Conservation (phyloP, 2,329 filamentous ascomycete genomes). For the Sarocladiaceae sp. region DNA sequence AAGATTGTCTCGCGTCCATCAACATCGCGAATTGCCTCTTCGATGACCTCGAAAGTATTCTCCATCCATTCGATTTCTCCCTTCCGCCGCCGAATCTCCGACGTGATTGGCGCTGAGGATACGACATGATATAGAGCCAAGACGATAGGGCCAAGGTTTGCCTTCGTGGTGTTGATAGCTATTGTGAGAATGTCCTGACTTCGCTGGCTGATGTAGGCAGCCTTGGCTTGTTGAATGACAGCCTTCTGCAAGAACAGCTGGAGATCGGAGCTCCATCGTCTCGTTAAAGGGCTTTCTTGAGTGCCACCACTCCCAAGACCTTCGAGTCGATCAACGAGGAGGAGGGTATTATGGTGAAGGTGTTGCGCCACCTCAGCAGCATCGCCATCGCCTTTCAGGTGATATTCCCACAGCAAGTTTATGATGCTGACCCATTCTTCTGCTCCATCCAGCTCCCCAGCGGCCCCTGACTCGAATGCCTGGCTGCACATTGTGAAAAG, state of each 20-base stretch:
- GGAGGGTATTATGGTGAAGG: slow-evolving; percentile 27
- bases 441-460: slow-evolving; percentile 29
- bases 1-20: slow-evolving; percentile 22
- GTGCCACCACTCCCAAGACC: background rate
- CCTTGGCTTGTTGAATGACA: slow-evolving; percentile 45
- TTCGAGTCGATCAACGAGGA: background rate
- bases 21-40: slow-evolving; percentile 18
- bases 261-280: slow-evolving; percentile 39
- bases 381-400: slow-evolving; percentile 43
- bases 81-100: slow-evolving; percentile 18
- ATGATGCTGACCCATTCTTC: slow-evolving; percentile 42
- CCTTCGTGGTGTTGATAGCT: slow-evolving; percentile 32
- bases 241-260: slow-evolving; percentile 43
- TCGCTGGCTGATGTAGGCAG: slow-evolving; percentile 36
- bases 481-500: slow-evolving; percentile 39
- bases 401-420: slow-evolving; percentile 45
- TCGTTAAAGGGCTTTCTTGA: background rate
- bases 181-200: slow-evolving; percentile 34
- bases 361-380: slow-evolving; percentile 40
- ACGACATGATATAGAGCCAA: slow-evolving; percentile 41
- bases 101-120: slow-evolving; percentile 19
- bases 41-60: slow-evolving; percentile 26
- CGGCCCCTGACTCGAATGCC: slow-evolving; percentile 25
- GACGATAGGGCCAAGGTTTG: slow-evolving; percentile 28
- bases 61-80: slow-evolving; percentile 32